Conservation (phyloP, 208 protist species). For the Trypanosoma boissoni region DNA sequence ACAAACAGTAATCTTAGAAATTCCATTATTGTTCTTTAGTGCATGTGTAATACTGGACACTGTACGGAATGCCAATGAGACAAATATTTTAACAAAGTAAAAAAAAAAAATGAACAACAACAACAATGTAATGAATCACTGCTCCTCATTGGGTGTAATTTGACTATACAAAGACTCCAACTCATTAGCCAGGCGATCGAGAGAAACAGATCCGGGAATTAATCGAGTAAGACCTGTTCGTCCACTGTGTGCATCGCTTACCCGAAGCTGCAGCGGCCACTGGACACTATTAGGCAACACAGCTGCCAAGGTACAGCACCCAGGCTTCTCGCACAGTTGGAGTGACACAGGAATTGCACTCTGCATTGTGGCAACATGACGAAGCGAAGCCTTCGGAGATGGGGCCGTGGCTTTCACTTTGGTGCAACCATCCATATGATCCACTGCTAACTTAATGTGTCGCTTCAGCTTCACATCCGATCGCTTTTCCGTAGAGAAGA, state of each 20-base stretch:
- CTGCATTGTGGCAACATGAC: conserved; percentile 24
- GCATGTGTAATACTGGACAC: no score
- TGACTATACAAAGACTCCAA: conserved; percentile 12
- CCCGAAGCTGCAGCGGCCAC: conserved; percentile 15
- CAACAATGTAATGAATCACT: neutral
- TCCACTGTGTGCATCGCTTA: neutral
- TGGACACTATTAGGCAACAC: conserved; percentile 12
- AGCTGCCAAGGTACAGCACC: conserved; percentile 12
- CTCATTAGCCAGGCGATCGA: conserved; percentile 17
- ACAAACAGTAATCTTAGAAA: neutral
- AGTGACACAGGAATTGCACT: conserved; percentile 2
- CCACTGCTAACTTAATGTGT: conserved; percentile 18
- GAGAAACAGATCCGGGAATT: conserved; percentile 21
- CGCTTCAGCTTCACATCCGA: conserved; percentile 12
- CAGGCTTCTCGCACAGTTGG: conserved; percentile 9
- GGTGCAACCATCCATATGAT: conserved; percentile 2
- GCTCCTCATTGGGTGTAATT: neutral
- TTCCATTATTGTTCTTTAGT: neutral
- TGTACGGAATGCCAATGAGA: no score
- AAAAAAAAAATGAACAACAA: neutral
- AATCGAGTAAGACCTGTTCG: conserved; percentile 7
- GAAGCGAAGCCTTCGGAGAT: conserved; percentile 2
- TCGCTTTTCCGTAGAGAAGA: conserved; percentile 8
- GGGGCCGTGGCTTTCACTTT: neutral
- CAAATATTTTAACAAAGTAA: no score